phyloP scores from a whole-genome alignment of 148 eudicot species.

The Fallopia convolvulus region DNA sequence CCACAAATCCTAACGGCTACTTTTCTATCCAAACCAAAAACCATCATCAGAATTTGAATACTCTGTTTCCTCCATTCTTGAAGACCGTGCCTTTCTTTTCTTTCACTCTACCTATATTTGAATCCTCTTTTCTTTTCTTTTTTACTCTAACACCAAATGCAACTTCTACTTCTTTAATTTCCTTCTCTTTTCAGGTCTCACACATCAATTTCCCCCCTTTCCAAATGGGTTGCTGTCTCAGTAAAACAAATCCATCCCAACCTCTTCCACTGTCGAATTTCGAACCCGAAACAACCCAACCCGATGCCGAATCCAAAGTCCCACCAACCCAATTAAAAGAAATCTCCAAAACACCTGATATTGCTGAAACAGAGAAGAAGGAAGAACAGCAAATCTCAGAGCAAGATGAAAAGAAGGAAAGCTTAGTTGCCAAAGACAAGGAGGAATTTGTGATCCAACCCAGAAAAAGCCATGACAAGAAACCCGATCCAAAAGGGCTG shows the following conservation, averaged over 20 bases:
- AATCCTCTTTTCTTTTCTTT: neutral
- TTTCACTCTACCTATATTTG: neutral
- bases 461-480: slow-evolving; percentile 52
- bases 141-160: neutral
- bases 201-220: neutral
- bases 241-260: slow-evolving; percentile 46
- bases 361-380: neutral
- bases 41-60: neutral
- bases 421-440: slow-evolving; percentile 26
- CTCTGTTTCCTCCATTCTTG: slow-evolving; percentile 6
- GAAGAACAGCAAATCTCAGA: neutral
- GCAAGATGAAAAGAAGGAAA: neutral
- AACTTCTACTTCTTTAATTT: neutral
- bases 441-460: slow-evolving; percentile 59
- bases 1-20: slow-evolving; percentile 10
- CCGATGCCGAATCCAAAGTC: neutral
- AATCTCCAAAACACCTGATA: neutral
- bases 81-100: slow-evolving; percentile 3
- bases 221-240: slow-evolving; percentile 77
- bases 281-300: slow-evolving; percentile 19
- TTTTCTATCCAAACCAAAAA: neutral
- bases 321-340: slow-evolving; percentile 24
- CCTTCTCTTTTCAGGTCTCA: neutral
- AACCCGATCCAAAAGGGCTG: slow-evolving; percentile 13
- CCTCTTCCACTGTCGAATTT: slow-evolving; percentile 19